Evolutionary conservation across 2,329 filamentous ascomycete genomes (phyloP).

Genomic region (Aspergillus japonicus): DNA sequence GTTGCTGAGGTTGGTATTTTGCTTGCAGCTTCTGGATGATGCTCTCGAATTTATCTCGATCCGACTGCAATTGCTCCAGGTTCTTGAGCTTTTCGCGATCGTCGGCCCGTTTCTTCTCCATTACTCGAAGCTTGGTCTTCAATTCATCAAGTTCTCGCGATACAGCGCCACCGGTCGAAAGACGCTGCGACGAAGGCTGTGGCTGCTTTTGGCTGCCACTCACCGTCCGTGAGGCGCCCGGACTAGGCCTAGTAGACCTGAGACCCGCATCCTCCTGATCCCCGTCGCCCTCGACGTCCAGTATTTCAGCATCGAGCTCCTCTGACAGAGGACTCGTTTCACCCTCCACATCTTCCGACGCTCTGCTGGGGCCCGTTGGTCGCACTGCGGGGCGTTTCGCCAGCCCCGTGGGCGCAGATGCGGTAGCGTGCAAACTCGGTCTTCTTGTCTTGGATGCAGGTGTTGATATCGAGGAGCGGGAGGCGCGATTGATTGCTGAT

Average conservation of each 20-base stretch:
- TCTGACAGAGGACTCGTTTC: constrained; percentile 29
- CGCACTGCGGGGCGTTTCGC: constrained; percentile 38
- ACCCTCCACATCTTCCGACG: constrained; percentile 28
- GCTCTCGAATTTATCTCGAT: constrained; percentile 58
- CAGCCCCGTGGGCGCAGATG: constrained; percentile 22
- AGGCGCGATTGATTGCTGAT: constrained; percentile 31
- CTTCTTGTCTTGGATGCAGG: constrained; percentile 34
- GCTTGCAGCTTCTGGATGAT: constrained; percentile 89
- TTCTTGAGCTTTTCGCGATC: constrained; percentile 81
- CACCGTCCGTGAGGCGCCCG: constrained; percentile 24
- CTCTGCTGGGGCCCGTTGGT: constrained; percentile 26
- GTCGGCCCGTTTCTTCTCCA: constrained; percentile 84
- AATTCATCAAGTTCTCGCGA: constrained; percentile 78
- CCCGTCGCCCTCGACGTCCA: constrained; percentile 24
- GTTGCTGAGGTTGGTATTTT: constrained; percentile 81
- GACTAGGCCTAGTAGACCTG: constrained; percentile 25
- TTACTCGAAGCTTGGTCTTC: constrained; percentile 78
- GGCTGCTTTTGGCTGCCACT: constrained; percentile 28
- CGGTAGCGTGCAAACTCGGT: constrained; percentile 29
- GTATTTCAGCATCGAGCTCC: constrained; percentile 30
- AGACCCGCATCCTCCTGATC: constrained; percentile 22
- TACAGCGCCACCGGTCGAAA: constrained; percentile 49
- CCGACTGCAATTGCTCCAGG: constrained; percentile 69
- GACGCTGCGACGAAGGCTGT: constrained; percentile 39
- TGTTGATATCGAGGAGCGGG: constrained; percentile 42